phyloP scores from a whole-genome alignment of 2,329 filamentous ascomycete species.

The Hymenoscyphus scutula region DNA sequence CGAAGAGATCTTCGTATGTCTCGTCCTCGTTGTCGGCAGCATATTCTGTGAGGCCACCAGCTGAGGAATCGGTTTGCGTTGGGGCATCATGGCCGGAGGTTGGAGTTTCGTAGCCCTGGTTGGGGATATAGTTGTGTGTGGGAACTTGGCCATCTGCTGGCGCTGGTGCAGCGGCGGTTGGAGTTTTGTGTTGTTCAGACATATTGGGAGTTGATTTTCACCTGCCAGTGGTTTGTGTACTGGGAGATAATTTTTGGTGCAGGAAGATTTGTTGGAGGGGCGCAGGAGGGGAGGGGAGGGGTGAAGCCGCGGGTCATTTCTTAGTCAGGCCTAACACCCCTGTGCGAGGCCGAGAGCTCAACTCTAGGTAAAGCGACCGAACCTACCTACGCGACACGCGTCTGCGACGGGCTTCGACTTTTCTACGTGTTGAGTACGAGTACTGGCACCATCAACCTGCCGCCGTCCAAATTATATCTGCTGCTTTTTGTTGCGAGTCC shows the following conservation, averaged over 20 bases:
- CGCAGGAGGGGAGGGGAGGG: no score
- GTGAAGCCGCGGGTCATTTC: no score
- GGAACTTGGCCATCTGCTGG: constrained; percentile 46
- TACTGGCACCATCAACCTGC: neutral
- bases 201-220: neutral
- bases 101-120: constrained; percentile 46
- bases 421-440: neutral
- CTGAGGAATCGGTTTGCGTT: constrained; percentile 33
- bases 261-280: no score
- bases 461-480: no score
- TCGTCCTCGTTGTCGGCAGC: constrained; percentile 42
- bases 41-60: constrained; percentile 33
- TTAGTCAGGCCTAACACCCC: no score
- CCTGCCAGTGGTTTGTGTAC: no score
- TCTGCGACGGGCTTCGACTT: neutral
- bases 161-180: constrained; percentile 14
- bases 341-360: no score
- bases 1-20: constrained; percentile 46
- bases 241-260: neutral
- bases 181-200: neutral
- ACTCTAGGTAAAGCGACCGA: no score
- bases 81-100: constrained; percentile 36
- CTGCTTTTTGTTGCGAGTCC: neutral
- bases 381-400: constrained; percentile 2
- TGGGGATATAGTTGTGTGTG: constrained; percentile 47